These are phyloP conservation scores for Leonotis leonurus DNA, from an alignment of 257 asterid species.

Conservation along the genomic window DNA sequence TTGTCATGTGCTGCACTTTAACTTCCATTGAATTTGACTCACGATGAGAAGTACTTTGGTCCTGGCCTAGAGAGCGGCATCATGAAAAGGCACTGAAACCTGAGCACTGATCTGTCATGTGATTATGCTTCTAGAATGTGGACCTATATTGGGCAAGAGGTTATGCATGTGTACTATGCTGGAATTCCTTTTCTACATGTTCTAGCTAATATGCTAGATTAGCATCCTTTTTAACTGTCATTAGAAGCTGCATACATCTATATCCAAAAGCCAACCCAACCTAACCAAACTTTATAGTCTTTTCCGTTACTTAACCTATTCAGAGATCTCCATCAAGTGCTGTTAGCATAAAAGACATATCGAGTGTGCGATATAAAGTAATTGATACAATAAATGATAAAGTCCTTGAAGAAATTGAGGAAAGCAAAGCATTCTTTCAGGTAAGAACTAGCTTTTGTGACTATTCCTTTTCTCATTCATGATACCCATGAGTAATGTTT, in stretches of 20 bases:
- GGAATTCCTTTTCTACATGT: not conserved
- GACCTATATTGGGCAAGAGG: conserved; percentile 90
- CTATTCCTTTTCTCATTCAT: no score
- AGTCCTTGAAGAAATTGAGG: conserved; percentile 94
- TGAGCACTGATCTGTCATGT: conserved; percentile 51
- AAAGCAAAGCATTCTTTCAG: conserved; percentile 95
- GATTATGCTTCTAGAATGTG: conserved; percentile 61
- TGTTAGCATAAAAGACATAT: conserved; percentile 78
- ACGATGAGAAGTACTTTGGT: conserved; percentile 74
- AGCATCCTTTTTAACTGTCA: conserved; percentile 10
- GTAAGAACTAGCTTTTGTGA: conserved; percentile 27
- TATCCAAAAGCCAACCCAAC: conserved; percentile 3
- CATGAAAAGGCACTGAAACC: conserved; percentile 50
- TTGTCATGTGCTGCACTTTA: conserved; percentile 85
- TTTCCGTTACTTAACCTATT: conserved; percentile 1
- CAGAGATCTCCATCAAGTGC: conserved; percentile 68
- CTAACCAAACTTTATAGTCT: conserved; percentile 6
- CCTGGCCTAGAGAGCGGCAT: conserved; percentile 54
- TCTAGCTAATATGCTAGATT: not conserved
- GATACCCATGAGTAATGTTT: not conserved
- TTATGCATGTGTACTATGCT: conserved; percentile 21
- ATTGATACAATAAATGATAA: conserved; percentile 57
- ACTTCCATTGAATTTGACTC: conserved; percentile 60
- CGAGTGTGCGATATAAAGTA: conserved; percentile 66
- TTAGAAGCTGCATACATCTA: not conserved